Evolutionary conservation across 2,329 filamentous ascomycete genomes (phyloP), one percentile per base, ranked within the genome.

Genomic region (Hypoxylon sp.): DNA sequence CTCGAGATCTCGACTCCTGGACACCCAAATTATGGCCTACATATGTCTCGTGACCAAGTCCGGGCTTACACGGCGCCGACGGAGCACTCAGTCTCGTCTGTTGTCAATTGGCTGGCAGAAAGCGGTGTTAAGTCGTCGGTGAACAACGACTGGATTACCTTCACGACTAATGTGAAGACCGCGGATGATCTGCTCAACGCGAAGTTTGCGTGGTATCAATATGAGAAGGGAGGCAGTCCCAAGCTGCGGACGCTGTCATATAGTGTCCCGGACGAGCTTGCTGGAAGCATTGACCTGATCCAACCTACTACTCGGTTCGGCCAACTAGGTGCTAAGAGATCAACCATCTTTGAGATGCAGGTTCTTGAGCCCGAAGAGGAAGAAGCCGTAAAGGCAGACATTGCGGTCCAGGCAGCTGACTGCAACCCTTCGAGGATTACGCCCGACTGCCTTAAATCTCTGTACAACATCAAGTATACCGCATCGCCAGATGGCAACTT

Each of bases 401-500:
- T 64, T 51, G 59, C 70, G 19, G 57, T 68, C 19, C 63, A 76
- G 42, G 58, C 71, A 17, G 69, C 77, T 42, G 57, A 77, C 59
- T 85, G 83, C 74, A 80, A 82, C 29, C 69, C 73, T 1, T 71
- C 73, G 22, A 66, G 68, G 22, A 77, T 83, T 57, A 85, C 83
- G 0, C 84, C 84, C 0, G 76, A 77, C 1, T 86, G 84, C 33
- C 66, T 86, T 3, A 79, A 80, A 42, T 78, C 81, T 5, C 73
- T 85, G 13, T 86, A 86, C 75, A 80, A 81, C 2, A 79, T 86
- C 26, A 66, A 76, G 8, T 77, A 80, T 29, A 88, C 91, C 8
- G 81, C 86, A 6, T 88, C 78, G 22, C 86, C 89, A 10, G 87
- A 83, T 74, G 88, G 84, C 24, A 91, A 81, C 63, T 87, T 85